Evolutionary conservation across 1,284 basidiomycete genomes (phyloP).

Genomic region (Malassezia dermatis): DNA sequence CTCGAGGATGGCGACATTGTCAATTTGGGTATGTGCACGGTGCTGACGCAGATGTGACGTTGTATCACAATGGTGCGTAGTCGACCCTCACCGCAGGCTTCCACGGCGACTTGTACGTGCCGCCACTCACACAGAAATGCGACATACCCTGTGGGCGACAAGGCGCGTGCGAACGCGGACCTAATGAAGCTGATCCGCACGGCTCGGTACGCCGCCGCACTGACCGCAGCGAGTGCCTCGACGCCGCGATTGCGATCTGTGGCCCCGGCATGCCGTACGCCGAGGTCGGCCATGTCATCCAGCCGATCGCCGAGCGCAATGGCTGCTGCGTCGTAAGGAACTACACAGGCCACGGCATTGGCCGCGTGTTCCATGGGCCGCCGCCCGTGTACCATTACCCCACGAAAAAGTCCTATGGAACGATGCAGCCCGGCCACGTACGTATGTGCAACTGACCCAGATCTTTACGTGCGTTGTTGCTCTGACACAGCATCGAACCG

Average conservation of each 20-base stretch:
- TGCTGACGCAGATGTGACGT: conserved; percentile 52
- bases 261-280: conserved; percentile 64
- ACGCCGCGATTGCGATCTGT: conserved; percentile 64
- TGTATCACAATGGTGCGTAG: conserved; percentile 50
- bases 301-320: conserved; percentile 50
- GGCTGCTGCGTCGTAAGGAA: conserved; percentile 61
- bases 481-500: conserved; percentile 40
- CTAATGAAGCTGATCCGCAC: conserved; percentile 38
- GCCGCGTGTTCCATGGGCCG: conserved; percentile 65
- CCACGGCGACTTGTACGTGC: conserved; percentile 35
- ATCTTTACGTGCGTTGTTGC: conserved; percentile 13
- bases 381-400: conserved; percentile 71
- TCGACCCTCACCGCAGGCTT: conserved; percentile 16
- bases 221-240: conserved; percentile 57
- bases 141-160: conserved; percentile 40
- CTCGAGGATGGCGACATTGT: conserved; percentile 33
- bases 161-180: conserved; percentile 28
- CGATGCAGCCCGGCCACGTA: conserved; percentile 43
- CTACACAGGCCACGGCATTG: conserved; percentile 79
- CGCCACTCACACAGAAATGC: conserved; percentile 20
- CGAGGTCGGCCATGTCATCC: conserved; percentile 66
- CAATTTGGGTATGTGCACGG: conserved; percentile 52
- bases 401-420: conserved; percentile 44
- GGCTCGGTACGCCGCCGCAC: conserved; percentile 18
- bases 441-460: conserved; percentile 8